phyloP scores from a whole-genome alignment of 129 eudicot genomes.

The Saussurea involucrata region DNA sequence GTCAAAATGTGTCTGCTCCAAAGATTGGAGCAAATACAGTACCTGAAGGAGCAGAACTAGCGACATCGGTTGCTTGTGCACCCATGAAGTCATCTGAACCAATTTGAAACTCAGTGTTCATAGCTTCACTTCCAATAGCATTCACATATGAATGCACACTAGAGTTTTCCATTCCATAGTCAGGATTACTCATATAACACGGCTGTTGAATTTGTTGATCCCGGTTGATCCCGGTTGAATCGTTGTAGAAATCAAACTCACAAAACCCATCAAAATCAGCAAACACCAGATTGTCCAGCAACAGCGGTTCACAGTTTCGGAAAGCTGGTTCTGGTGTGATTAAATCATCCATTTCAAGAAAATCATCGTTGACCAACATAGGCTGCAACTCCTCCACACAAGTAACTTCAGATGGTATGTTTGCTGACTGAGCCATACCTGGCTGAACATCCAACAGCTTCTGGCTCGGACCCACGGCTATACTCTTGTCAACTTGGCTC shows the following conservation, averaged over 20 bases:
- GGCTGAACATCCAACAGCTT: slow-evolving; percentile 26
- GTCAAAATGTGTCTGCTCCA: slow-evolving; percentile 3
- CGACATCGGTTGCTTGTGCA: slow-evolving; percentile 13
- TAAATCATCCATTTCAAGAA: slow-evolving; percentile 75
- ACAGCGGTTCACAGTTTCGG: slow-evolving; percentile 18
- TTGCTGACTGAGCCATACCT: slow-evolving; percentile 29
- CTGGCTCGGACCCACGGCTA: slow-evolving; percentile 7
- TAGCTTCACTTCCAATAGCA: slow-evolving; percentile 17
- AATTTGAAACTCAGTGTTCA: slow-evolving; percentile 14
- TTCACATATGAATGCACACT: slow-evolving; percentile 14
- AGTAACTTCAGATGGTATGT: slow-evolving; percentile 43
- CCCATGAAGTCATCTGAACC: slow-evolving; percentile 1
- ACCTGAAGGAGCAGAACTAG: slow-evolving; percentile 48
- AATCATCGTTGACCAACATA: slow-evolving; percentile 47
- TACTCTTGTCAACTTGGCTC: slow-evolving; percentile 2
- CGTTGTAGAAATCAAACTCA: slow-evolving; percentile 39
- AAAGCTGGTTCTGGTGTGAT: slow-evolving; percentile 40
- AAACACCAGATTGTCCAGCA: slow-evolving; percentile 20
- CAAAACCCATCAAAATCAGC: slow-evolving; percentile 44
- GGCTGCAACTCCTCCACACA: slow-evolving; percentile 9
- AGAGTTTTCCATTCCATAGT: slow-evolving; percentile 14
- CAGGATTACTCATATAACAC: slow-evolving; percentile 8
- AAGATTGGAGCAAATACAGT: slow-evolving; percentile 20
- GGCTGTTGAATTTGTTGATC: slow-evolving; percentile 27
- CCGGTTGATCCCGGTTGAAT: slow-evolving; percentile 22